phyloP scores from a whole-genome alignment of 345 rosid genomes.

The Hypericum perforatum region DNA sequence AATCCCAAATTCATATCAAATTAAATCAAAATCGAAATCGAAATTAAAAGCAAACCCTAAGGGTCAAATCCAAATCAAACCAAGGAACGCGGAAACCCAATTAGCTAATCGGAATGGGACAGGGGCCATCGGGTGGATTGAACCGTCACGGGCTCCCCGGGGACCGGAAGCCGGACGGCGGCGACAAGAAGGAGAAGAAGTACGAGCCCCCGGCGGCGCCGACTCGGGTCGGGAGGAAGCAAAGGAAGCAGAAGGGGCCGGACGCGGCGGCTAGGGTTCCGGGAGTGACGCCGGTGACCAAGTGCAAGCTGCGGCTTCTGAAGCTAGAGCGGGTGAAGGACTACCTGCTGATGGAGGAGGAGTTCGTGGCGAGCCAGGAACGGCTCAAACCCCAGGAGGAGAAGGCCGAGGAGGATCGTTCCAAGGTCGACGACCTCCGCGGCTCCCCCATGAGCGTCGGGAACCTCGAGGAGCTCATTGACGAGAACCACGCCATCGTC shows the following conservation, averaged over 20 bases:
- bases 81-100: too few species aligned
- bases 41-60: too few species aligned
- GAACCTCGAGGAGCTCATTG: constrained; percentile 24
- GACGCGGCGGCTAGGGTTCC: constrained; percentile 17
- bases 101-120: background rate
- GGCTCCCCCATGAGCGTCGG: constrained; percentile 13
- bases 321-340: constrained; percentile 24
- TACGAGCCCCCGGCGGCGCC: constrained; percentile 23
- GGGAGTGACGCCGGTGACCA: constrained; percentile 16
- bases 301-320: constrained; percentile 19
- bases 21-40: too few species aligned
- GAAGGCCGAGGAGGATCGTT: constrained; percentile 18
- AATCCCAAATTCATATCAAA: too few species aligned
- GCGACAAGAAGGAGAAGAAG: constrained; percentile 23
- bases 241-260: constrained; percentile 17
- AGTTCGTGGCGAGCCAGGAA: constrained; percentile 23
- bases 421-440: constrained; percentile 8
- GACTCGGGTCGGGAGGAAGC: constrained; percentile 16
- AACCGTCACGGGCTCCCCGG: constrained; percentile 16
- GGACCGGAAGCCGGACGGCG: constrained; percentile 15
- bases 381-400: constrained; percentile 23
- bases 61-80: too few species aligned
- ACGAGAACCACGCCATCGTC: constrained; percentile 24
- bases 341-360: constrained; percentile 23
- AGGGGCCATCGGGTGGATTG: constrained; percentile 17